Percentiles rank a stretch among this genome's conserved stretches.
Conservation (phyloP, 202 grass and related monocot species). For the Sporobolus alterniflorus region DNA sequence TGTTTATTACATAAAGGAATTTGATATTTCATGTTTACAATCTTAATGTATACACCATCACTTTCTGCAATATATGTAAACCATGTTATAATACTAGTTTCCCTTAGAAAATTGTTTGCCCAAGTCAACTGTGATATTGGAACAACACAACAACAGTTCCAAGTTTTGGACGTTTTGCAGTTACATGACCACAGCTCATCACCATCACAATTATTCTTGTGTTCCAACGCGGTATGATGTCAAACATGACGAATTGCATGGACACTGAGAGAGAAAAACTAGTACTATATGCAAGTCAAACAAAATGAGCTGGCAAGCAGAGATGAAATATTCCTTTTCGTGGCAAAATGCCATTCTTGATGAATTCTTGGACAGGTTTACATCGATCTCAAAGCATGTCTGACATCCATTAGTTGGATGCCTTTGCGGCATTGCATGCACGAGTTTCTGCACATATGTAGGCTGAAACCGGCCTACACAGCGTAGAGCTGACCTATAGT, state of each 20-base stretch:
- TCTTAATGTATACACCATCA: not conserved
- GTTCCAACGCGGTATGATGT: not conserved
- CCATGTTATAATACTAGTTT: not conserved
- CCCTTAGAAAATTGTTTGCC: not conserved
- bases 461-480: constrained; percentile 26
- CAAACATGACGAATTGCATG: constrained; percentile 13
- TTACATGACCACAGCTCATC: not conserved
- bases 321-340: not conserved
- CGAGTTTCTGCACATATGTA: not conserved
- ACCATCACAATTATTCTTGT: not conserved
- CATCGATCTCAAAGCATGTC: constrained; percentile 34
- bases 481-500: constrained; percentile 28
- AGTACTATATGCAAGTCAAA: constrained; percentile 20
- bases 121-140: not conserved
- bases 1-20: not conserved
- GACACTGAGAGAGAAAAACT: not conserved
- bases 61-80: not conserved
- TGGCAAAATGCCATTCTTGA: not conserved
- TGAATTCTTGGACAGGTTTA: not conserved
- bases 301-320: constrained; percentile 30
- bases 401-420: constrained; percentile 26
- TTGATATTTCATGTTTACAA: not conserved
- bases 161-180: not conserved
- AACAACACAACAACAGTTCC: not conserved
- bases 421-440: not conserved